Percentiles rank a stretch among this genome's conserved stretches.
Conservation (phyloP, 257 asterid species). For the Haberlea rhodopensis region DNA sequence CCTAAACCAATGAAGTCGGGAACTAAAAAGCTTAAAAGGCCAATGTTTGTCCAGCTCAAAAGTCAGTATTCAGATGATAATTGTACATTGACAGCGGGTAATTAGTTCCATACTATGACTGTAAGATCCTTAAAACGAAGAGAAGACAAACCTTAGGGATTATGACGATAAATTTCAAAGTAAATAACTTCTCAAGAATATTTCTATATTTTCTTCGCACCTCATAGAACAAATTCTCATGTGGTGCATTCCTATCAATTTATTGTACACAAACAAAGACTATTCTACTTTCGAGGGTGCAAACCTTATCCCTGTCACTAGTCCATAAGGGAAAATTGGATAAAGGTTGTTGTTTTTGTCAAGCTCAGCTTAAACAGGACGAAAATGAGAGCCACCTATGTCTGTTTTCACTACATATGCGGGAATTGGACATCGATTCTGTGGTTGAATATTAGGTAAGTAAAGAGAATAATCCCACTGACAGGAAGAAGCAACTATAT, state of each 20-base stretch:
- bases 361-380: not conserved
- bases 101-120: not conserved
- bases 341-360: not conserved
- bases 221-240: not conserved
- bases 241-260: not conserved
- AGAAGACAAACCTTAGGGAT: not conserved
- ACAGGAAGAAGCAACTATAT: not conserved
- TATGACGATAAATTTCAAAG: not conserved
- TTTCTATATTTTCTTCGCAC: not conserved
- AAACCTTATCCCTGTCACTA: not conserved
- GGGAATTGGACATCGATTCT: not conserved
- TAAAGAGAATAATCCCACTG: not conserved
- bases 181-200: not conserved
- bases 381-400: not conserved
- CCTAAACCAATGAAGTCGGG: not conserved
- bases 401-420: not conserved
- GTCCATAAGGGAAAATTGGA: not conserved
- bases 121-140: not conserved
- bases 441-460: not conserved
- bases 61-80: not conserved
- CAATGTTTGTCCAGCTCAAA: not conserved
- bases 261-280: not conserved
- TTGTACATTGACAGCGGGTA: not conserved
- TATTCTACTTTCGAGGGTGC: not conserved
- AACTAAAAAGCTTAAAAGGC: not conserved